Evolutionary conservation across 2,329 filamentous ascomycete species (phyloP).

Genomic region (Aspergillus neotritici): DNA sequence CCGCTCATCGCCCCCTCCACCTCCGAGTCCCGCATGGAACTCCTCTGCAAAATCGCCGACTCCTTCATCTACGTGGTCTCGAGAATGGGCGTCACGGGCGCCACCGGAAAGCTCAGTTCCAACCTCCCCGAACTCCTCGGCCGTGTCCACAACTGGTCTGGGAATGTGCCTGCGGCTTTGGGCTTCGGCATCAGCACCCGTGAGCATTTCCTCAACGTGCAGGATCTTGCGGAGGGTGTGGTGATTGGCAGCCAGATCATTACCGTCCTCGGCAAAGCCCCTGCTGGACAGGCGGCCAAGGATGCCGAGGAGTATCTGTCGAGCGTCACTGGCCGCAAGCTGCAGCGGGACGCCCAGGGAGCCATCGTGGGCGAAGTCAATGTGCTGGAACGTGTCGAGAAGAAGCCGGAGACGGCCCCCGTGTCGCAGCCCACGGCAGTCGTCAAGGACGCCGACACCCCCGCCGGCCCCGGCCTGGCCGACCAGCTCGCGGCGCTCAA

Average conservation of each 20-base stretch:
- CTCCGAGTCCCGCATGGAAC: conserved; percentile 86
- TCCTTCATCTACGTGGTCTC: conserved; percentile 99
- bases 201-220: conserved; percentile 85
- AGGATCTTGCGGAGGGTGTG: conserved; percentile 81
- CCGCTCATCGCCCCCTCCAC: conserved; percentile 94
- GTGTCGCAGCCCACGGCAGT: conserved; percentile 54
- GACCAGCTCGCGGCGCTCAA: conserved; percentile 82
- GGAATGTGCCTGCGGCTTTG: conserved; percentile 82
- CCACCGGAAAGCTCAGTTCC: conserved; percentile 72
- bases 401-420: conserved; percentile 49
- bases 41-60: conserved; percentile 93
- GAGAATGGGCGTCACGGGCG: conserved; percentile 92
- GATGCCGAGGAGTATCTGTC: conserved; percentile 83
- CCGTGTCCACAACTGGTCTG: conserved; percentile 86
- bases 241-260: conserved; percentile 97
- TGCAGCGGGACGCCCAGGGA: conserved; percentile 41
- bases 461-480: conserved; percentile 63
- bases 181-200: conserved; percentile 94
- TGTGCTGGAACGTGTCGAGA: conserved; percentile 62
- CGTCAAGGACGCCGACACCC: conserved; percentile 53
- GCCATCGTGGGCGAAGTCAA: conserved; percentile 59
- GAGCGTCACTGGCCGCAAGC: conserved; percentile 57
- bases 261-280: conserved; percentile 66
- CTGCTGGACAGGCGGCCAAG: conserved; percentile 60
- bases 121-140: conserved; percentile 75